Evolutionary conservation across 2,329 filamentous ascomycete genomes (phyloP).

Genomic region (Penicillium sp.): DNA sequence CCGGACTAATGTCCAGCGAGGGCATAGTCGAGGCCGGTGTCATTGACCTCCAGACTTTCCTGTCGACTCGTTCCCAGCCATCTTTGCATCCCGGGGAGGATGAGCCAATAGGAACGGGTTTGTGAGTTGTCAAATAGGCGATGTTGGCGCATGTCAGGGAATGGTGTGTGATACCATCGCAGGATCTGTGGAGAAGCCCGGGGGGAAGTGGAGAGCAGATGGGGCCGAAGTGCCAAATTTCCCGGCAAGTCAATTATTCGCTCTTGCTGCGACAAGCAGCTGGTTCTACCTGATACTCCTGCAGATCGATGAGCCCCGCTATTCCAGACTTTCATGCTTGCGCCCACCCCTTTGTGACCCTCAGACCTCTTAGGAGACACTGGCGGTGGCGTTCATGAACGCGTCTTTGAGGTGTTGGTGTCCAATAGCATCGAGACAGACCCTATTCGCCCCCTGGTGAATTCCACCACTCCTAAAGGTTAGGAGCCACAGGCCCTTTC

Average conservation of each 20-base stretch:
- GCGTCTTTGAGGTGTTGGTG: no score
- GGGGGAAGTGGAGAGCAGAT: slow-evolving; percentile 3
- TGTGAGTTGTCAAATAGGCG: neutral
- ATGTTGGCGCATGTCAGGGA: neutral
- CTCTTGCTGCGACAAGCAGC: no score
- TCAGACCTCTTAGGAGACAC: no score
- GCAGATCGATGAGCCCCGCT: no score
- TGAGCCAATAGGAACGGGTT: neutral
- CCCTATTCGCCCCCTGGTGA: neutral
- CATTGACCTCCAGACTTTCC: no score
- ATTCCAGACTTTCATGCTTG: no score
- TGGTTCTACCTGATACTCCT: no score
- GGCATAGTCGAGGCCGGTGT: neutral
- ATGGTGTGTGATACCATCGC: neutral
- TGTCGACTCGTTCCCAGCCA: neutral
- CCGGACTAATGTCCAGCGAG: slow-evolving; percentile 7
- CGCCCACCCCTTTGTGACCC: no score
- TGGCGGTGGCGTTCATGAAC: no score
- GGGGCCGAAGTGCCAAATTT: neutral
- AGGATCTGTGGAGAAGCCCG: slow-evolving; percentile 1
- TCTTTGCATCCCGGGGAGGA: neutral
- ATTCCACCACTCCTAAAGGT: slow-evolving; percentile 1
- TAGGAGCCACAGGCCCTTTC: neutral
- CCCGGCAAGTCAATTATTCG: no score
- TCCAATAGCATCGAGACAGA: neutral